Evolutionary conservation across 805 yeast species (phyloP), one percentile per base, ranked within the genome.

Genomic region (Lipomyces yamanashiensis): DNA sequence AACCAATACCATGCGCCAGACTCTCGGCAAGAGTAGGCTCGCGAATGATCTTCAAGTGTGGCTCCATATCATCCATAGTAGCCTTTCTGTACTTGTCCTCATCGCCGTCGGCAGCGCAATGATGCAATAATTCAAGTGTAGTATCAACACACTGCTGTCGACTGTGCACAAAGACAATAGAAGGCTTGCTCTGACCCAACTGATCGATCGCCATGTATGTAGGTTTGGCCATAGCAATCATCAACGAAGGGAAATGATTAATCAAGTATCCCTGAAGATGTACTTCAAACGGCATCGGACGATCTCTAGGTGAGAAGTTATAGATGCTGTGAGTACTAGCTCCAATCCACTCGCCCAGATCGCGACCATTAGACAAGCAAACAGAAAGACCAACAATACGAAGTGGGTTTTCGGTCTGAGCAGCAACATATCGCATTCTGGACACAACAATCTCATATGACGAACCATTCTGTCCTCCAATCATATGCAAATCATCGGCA

Each of bases 321-420:
- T 80, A 90, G 6, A 87, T 80, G 54, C 85, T 80, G 19, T 70
- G 68, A 70, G 85, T 87, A 0, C 81, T 70, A 33, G 88, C 87
- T 1, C 95, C 96, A 36, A 95, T 75, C 97, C 98, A 95, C 59
- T 87, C 90, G 0, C 89, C 93, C 62, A 92, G 75, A 67, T 90
- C 97, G 57, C 84, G 80, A 2, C 88, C 89, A 71, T 87, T 89
- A 0, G 95, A 85, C 45, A 93, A 74, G 1, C 96, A 85, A 0
- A 85, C 80, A 0, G 89, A 80, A 28, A 93, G 76, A 0, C 85
- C 92, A n/a, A 93, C 83, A 33, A 92, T 74, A 67, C 98, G 77
- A 6, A 84, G 67, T 0, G 78, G 73, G 1, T 76, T 78, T 40
- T 86, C 88, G n/a, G 87, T 72, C 68, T 90, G 95, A 1, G 84